phyloP scores from a whole-genome alignment of 2,329 filamentous ascomycete species.

The Orbilia ellipsospora region DNA sequence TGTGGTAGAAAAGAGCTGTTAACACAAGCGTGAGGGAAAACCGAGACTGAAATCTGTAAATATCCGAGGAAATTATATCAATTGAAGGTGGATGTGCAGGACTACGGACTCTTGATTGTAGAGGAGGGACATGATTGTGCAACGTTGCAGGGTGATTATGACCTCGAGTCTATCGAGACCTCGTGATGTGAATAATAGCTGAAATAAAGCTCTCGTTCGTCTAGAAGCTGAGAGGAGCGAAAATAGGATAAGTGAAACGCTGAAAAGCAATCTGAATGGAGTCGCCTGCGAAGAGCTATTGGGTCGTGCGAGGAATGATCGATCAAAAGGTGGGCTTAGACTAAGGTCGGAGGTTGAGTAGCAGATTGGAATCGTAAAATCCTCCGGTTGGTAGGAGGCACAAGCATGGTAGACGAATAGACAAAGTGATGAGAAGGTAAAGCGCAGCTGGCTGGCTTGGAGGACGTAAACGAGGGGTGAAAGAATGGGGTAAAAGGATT shows the following conservation, averaged over 20 bases:
- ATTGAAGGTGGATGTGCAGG: neutral
- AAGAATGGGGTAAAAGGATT: neutral
- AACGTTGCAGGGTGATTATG: neutral
- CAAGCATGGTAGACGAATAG: constrained; percentile 37
- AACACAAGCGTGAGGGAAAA: neutral
- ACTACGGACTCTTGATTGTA: constrained; percentile 48
- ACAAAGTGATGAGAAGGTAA: constrained; percentile 7
- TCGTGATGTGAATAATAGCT: neutral
- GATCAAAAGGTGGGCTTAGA: constrained; percentile 11
- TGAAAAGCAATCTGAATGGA: constrained; percentile 6
- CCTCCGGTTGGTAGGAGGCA: constrained; percentile 42
- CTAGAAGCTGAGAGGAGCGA: constrained; percentile 5
- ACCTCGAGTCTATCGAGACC: constrained; percentile 35
- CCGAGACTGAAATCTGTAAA: neutral
- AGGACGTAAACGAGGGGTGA: neutral
- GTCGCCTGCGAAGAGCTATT: constrained; percentile 13
- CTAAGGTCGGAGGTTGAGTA: constrained; percentile 33
- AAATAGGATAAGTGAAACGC: neutral
- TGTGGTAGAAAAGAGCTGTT: constrained; percentile 60
- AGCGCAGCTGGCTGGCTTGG: constrained; percentile 7
- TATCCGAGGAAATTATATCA: neutral
- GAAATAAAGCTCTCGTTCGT: constrained; percentile 24
- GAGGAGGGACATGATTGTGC: constrained; percentile 39
- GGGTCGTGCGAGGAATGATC: neutral
- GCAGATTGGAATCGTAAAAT: constrained; percentile 36